phyloP scores from a whole-genome alignment of 176 grass and related monocot genomes.

The bread wheat (Triticum aestivum) region IWGSC_CS_RefSeq_v2.1 NC_057799.1:98695716-98696215 shows the following conservation, averaged over 20 bases:
- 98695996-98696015: background rate
- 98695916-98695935: conserved; percentile 6
- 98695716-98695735: conserved; percentile 24
- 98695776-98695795: background rate
- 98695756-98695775: conserved; percentile 50
- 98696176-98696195: too few species aligned
- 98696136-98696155: background rate
- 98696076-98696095: background rate
- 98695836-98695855: background rate
- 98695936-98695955: conserved; percentile 42
- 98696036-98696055: background rate
- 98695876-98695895: background rate
- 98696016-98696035: background rate
- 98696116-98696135: conserved; percentile 15
- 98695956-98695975: conserved; percentile 37
- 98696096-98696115: background rate
- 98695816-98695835: conserved; percentile 45
- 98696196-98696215: too few species aligned
- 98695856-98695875: background rate
- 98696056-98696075: background rate
- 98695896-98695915: conserved; percentile 27
- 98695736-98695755: conserved; percentile 49
- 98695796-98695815: conserved; percentile 25
- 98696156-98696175: too few species aligned
- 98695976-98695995: conserved; percentile 41